Conservation (phyloP, 2,329 filamentous ascomycete genomes). For the Amauroascus niger region DNA sequence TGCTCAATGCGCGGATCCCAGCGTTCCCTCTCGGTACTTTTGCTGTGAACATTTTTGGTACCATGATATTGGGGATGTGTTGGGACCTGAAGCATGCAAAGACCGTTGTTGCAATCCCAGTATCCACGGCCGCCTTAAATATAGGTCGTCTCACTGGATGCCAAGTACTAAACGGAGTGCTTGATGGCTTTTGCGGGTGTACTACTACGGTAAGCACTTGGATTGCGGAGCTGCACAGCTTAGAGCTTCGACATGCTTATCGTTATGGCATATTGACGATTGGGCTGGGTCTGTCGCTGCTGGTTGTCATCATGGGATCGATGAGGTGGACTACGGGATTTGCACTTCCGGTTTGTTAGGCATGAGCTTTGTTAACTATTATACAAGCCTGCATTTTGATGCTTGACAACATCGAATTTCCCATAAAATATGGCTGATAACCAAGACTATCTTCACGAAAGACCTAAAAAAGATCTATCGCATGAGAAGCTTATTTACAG, state of each 20-base stretch:
- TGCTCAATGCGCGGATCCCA: slow-evolving; percentile 57
- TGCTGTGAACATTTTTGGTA: slow-evolving; percentile 67
- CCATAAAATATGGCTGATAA: too few relatives aligned
- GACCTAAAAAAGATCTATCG: background rate
- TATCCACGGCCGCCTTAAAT: slow-evolving; percentile 19
- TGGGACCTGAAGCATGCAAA: slow-evolving; percentile 65
- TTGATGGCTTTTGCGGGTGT: slow-evolving; percentile 60
- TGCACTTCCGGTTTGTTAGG: slow-evolving; percentile 26
- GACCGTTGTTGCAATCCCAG: slow-evolving; percentile 37
- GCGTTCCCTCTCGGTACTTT: slow-evolving; percentile 83
- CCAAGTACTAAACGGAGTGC: slow-evolving; percentile 56
- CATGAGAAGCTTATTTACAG: too few relatives aligned
- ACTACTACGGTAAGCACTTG: slow-evolving; percentile 59
- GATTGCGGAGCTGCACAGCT: slow-evolving; percentile 50
- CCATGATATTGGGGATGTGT: slow-evolving; percentile 61
- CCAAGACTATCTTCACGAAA: background rate
- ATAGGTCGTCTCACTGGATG: slow-evolving; percentile 47
- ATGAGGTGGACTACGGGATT: slow-evolving; percentile 45
- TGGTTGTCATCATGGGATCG: slow-evolving; percentile 48
- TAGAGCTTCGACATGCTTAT: slow-evolving; percentile 53
- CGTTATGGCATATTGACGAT: slow-evolving; percentile 45
- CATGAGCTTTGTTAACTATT: too few relatives aligned
- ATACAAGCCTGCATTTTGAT: background rate
- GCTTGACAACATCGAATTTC: too few relatives aligned
- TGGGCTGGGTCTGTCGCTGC: slow-evolving; percentile 37